Conservation (phyloP, 345 rosid genomes). For the Salix brachista region DNA sequence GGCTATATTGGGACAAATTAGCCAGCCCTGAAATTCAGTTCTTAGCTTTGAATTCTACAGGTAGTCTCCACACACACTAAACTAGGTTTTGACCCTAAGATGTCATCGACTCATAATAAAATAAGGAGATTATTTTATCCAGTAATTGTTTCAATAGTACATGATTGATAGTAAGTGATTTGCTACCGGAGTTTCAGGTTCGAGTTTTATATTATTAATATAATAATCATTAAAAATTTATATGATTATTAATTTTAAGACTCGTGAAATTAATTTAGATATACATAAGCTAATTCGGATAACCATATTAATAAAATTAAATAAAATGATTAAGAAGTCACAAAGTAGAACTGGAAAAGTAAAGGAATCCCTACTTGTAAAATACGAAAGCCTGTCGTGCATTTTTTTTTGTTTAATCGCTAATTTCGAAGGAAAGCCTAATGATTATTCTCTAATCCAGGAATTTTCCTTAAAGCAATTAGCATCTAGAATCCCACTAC, state of each 20-base stretch:
- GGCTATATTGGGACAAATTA: background rate
- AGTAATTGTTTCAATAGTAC: too few relatives aligned
- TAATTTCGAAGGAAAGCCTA: background rate
- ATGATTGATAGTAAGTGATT: too few relatives aligned
- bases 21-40: background rate
- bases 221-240: too few relatives aligned
- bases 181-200: too few relatives aligned
- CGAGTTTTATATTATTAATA: fast-evolving
- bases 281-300: fast-evolving
- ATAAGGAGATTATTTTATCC: background rate
- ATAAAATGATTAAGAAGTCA: too few relatives aligned
- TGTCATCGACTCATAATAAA: background rate
- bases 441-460: background rate
- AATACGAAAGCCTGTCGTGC: background rate
- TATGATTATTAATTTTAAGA: fast-evolving
- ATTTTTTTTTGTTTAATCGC: background rate
- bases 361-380: background rate
- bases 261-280: too few relatives aligned
- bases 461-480: background rate
- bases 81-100: constrained; percentile 5
- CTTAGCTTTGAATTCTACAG: background rate
- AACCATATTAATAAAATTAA: too few relatives aligned
- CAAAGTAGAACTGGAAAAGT: background rate
- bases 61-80: background rate
- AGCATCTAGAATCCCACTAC: background rate